Evolutionary conservation across 2,329 filamentous ascomycete species (phyloP).

Genomic region (Cercospora sp.): DNA sequence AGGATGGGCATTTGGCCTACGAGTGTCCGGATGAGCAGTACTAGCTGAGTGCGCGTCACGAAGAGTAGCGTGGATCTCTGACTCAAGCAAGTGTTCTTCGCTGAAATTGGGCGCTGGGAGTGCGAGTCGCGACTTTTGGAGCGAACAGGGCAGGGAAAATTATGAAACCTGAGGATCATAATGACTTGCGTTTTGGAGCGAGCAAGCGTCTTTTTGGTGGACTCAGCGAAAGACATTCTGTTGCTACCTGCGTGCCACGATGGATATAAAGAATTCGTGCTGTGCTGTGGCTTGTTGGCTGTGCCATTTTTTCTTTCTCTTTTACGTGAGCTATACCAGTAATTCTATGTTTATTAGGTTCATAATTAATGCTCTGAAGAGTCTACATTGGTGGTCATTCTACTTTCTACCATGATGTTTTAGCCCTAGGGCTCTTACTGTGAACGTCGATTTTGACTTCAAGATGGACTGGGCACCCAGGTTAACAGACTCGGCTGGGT

Average conservation of each 20-base stretch:
- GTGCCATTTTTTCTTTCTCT: neutral
- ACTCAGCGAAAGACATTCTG: neutral
- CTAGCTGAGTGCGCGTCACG: conserved; percentile 23
- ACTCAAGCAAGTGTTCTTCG: neutral
- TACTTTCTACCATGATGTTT: no score
- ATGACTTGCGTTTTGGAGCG: neutral
- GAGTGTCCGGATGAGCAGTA: conserved; percentile 44
- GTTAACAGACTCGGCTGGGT: no score
- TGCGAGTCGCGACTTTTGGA: neutral
- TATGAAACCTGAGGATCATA: neutral
- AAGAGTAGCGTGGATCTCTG: neutral
- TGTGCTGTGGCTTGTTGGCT: neutral
- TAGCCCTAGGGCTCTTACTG: no score
- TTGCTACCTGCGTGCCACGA: neutral
- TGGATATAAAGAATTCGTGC: neutral
- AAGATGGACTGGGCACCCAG: no score
- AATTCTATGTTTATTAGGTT: neutral
- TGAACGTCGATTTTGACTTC: no score
- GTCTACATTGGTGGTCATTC: neutral
- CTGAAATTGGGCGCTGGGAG: neutral
- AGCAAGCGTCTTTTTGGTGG: neutral
- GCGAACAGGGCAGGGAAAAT: no score
- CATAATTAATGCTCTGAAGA: neutral
- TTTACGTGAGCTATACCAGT: neutral
- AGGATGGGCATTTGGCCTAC: conserved; percentile 86